Base-by-base conservation (phyloP, 1,139 yeast species). In the Saccharomyces hybrid region DNA sequence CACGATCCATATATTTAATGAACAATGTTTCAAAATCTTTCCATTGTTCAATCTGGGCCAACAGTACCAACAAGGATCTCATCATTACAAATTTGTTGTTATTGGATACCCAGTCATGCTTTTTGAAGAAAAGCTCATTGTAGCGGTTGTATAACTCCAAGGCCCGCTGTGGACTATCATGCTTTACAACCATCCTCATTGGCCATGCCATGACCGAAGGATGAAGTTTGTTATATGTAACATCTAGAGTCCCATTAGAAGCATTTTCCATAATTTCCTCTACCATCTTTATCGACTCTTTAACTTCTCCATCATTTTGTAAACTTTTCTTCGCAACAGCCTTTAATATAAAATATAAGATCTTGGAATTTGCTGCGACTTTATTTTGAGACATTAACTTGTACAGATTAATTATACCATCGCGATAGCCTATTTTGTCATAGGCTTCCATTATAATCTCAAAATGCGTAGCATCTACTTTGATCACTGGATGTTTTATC, bases 271-370 rank as follows among this genome's bases (percentile, higher is more conserved):
- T 59, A 12, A 72, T 55, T 6, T 62, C 64, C 50, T 70, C 65
- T 16, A 69, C 63, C 50, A 72, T 62, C 1, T 58, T 57, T 2
- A 68, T 66, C 3, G 74, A 67, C 9, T 59, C 57, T 4, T 61
- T 58, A 8, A 69, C 56, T 50, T 67, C 66, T 3, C 61, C 65
- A 29, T 62, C 60, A 31, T 64, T 59, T 46, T 61, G 55, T 19
- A 71, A 58, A 57, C 78, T 80, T 50, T 73, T 62, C 55, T 70
- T 70, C 6, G 78, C 69, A 21, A 79, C 69, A 0, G 83, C 73
- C 51, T 72, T 69, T 61, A 80, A 70, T 54, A 80, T 61, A 58
- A 68, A 72, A 38, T 69, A 70, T 55, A 80, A 76, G 0, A 80
- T 70, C 19, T 66, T 65, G 0, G 80, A 67, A 8, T 74, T 67